Evolutionary conservation across 805 yeast species (phyloP).

Genomic region (Clavispora asparagi): DNA sequence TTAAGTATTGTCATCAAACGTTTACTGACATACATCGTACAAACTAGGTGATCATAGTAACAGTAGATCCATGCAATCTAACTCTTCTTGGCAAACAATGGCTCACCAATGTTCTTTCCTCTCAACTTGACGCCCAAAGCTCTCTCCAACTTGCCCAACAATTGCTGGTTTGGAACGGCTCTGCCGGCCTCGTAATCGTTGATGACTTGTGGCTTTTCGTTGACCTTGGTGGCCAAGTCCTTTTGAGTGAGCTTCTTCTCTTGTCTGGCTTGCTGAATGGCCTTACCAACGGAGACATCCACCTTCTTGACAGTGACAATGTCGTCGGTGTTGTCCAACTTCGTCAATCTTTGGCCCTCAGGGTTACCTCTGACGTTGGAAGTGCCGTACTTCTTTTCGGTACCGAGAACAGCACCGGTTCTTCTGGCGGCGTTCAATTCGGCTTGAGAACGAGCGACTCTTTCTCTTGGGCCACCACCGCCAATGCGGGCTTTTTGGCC

Average conservation of each 20-base stretch:
- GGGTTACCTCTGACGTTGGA: constrained; percentile 59
- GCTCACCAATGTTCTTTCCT: constrained; percentile 93
- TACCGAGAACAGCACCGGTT: constrained; percentile 80
- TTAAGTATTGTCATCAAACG: background rate
- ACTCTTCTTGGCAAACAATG: constrained; percentile 59
- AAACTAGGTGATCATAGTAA: background rate
- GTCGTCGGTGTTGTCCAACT: constrained; percentile 88
- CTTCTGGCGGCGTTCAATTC: constrained; percentile 93
- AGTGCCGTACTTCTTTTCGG: constrained; percentile 84
- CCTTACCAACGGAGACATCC: constrained; percentile 79
- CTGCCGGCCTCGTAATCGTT: constrained; percentile 97
- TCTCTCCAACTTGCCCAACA: constrained; percentile 87
- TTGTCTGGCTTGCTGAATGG: constrained; percentile 78
- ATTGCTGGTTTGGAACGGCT: constrained; percentile 94
- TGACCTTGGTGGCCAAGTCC: constrained; percentile 91
- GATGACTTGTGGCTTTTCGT: constrained; percentile 92
- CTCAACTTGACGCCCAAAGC: constrained; percentile 91
- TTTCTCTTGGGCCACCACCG: constrained; percentile 80
- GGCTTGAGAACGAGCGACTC: constrained; percentile 71
- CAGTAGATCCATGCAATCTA: constrained; percentile 7
- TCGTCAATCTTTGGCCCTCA: constrained; percentile 94
- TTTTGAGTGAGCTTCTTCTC: constrained; percentile 90
- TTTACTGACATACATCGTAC: background rate
- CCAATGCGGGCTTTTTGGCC: constrained; percentile 88
- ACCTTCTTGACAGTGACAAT: constrained; percentile 89